Percentiles rank a stretch among this genome's conserved stretches.
phyloP scores from a whole-genome alignment of 179 eudicot species.

The Carnegiea gigantea region DNA sequence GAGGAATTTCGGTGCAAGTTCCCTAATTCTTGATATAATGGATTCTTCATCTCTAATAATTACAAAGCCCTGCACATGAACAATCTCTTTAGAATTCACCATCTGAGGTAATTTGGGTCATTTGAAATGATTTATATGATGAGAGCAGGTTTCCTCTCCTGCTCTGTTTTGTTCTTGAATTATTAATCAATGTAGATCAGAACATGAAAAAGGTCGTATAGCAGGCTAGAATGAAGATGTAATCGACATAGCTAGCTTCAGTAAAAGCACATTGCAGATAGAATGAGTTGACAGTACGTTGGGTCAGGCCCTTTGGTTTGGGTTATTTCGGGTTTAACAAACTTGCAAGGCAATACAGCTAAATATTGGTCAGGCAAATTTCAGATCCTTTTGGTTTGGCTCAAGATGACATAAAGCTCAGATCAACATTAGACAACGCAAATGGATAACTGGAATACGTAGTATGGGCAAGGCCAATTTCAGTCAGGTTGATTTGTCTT shows the following conservation, averaged over 20 bases:
- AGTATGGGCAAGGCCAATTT: background rate
- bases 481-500: background rate
- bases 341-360: background rate
- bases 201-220: background rate
- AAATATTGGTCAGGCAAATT: background rate
- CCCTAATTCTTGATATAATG: conserved; percentile 54
- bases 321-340: background rate
- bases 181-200: too few relatives aligned
- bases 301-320: background rate
- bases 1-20: conserved; percentile 68
- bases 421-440: background rate
- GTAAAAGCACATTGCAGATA: background rate
- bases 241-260: background rate
- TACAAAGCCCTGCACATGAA: conserved; percentile 64
- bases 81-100: background rate
- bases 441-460: too few relatives aligned
- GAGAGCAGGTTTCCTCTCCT: background rate
- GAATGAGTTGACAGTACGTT: background rate
- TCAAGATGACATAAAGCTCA: background rate
- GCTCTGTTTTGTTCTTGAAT: background rate
- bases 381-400: background rate
- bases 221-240: background rate
- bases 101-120: background rate
- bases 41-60: conserved; percentile 75
- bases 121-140: background rate